phyloP scores from a whole-genome alignment of 768 basidiomycete species.

The Termitomyces sp. region DNA sequence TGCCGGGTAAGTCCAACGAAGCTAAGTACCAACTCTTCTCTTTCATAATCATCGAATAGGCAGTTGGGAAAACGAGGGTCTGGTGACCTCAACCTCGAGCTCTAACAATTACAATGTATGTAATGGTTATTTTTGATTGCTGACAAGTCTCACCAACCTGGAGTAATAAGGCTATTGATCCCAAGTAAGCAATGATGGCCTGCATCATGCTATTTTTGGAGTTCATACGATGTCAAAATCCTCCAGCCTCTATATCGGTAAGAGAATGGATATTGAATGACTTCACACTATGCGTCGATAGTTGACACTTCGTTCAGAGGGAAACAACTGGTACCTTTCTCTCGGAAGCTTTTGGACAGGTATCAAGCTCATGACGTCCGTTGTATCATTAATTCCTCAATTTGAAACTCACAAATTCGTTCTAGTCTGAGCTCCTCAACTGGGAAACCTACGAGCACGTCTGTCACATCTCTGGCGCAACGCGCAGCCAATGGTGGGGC shows the following conservation, averaged over 20 bases:
- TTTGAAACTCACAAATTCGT: neutral
- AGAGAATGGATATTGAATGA: neutral
- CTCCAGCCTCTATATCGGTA: neutral
- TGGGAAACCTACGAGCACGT: slow-evolving; percentile 31
- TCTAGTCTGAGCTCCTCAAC: slow-evolving; percentile 31
- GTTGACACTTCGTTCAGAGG: slow-evolving; percentile 1
- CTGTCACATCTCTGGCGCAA: slow-evolving; percentile 37
- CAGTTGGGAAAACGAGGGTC: slow-evolving; percentile 38
- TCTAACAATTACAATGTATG: slow-evolving; percentile 36
- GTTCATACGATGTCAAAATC: neutral
- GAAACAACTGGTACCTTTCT: slow-evolving; percentile 39
- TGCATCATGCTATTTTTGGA: neutral
- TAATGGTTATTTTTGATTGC: neutral
- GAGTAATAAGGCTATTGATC: slow-evolving; percentile 2
- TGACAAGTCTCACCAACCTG: neutral
- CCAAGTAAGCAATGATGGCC: slow-evolving; percentile 1
- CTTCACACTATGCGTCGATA: neutral
- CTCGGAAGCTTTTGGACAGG: slow-evolving; percentile 54
- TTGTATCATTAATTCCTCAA: neutral
- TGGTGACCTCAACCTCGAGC: slow-evolving; percentile 36
- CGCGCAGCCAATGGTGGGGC: slow-evolving; percentile 38
- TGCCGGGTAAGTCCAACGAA: slow-evolving; percentile 24
- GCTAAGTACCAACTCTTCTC: neutral
- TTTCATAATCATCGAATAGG: slow-evolving; percentile 13
- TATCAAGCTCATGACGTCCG: slow-evolving; percentile 28